Conservation (phyloP, 2,329 filamentous ascomycete species). For the Sporothrix brasiliensis region DNA sequence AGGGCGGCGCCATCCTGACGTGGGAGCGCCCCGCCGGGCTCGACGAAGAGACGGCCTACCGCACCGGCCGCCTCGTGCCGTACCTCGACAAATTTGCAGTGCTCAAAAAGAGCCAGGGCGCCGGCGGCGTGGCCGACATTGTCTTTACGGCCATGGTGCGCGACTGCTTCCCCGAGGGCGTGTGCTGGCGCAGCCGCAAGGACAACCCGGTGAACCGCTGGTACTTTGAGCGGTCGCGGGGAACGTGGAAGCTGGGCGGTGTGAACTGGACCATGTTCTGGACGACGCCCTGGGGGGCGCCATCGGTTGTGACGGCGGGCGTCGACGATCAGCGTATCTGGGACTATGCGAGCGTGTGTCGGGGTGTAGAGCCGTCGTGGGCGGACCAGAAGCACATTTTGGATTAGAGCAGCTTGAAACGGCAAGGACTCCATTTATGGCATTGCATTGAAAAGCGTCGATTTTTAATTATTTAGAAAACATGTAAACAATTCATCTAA, state of each 20-base stretch:
- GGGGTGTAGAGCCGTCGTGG: constrained; percentile 65
- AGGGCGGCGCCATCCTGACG: constrained; percentile 90
- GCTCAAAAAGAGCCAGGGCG: constrained; percentile 82
- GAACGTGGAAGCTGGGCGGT: constrained; percentile 78
- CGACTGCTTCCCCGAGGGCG: constrained; percentile 81
- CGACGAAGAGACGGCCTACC: constrained; percentile 56
- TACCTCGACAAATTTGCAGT: constrained; percentile 99
- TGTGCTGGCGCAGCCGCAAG: constrained; percentile 88
- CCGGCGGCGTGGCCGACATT: constrained; percentile 89
- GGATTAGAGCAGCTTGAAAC: constrained; percentile 48
- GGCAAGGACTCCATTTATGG: background rate
- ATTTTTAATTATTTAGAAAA: background rate
- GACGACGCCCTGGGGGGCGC: constrained; percentile 71
- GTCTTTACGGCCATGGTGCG: constrained; percentile 96
- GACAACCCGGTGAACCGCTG: constrained; percentile 98
- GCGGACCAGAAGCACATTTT: constrained; percentile 60
- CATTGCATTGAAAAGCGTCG: background rate
- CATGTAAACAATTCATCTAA: background rate
- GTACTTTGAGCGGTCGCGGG: constrained; percentile 91
- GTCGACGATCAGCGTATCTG: constrained; percentile 58
- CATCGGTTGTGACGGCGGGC: constrained; percentile 44
- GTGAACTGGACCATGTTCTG: constrained; percentile 98
- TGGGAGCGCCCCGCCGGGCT: constrained; percentile 75
- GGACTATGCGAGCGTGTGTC: constrained; percentile 77
- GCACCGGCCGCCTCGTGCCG: constrained; percentile 71